A percentile compares a stretch with the other conserved stretches of the same genome.
These are phyloP conservation scores for Aspergillus unguis DNA, from an alignment of 2,329 filamentous ascomycete genomes.

Conservation along the genomic window DNA sequence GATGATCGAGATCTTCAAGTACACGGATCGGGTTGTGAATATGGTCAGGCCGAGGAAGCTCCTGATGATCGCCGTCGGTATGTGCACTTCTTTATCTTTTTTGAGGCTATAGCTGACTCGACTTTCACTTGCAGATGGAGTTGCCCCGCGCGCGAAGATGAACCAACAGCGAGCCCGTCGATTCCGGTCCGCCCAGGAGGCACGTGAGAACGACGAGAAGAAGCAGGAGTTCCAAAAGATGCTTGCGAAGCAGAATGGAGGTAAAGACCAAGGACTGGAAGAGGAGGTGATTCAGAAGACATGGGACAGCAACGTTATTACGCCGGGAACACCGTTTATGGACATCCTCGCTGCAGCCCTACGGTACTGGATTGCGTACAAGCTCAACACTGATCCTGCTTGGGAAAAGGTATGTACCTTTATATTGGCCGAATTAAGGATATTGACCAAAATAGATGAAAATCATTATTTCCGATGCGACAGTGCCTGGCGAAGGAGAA, in stretches of 20 bases:
- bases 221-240: conserved; percentile 84
- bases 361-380: conserved; percentile 96
- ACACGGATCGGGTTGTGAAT: conserved; percentile 97
- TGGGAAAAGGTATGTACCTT: conserved; percentile 67
- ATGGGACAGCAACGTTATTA: conserved; percentile 87
- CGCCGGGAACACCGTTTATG: conserved; percentile 98
- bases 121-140: conserved; percentile 66
- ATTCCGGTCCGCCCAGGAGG: conserved; percentile 91
- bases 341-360: conserved; percentile 85
- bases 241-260: conserved; percentile 72
- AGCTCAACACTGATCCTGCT: conserved; percentile 91
- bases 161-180: conserved; percentile 96
- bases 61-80: conserved; percentile 94
- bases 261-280: conserved; percentile 59
- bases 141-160: conserved; percentile 98
- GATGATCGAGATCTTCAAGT: conserved; percentile 98
- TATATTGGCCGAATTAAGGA: neutral
- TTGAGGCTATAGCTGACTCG: conserved; percentile 1
- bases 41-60: conserved; percentile 97
- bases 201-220: conserved; percentile 87
- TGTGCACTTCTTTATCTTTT: conserved; percentile 11
- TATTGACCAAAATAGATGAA: conserved; percentile 59
- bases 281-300: conserved; percentile 72
- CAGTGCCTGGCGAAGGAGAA: conserved; percentile 94
- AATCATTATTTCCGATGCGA: conserved; percentile 97